Conservation (phyloP, 768 basidiomycete genomes). For the Fomitopsis serialis region DNA sequence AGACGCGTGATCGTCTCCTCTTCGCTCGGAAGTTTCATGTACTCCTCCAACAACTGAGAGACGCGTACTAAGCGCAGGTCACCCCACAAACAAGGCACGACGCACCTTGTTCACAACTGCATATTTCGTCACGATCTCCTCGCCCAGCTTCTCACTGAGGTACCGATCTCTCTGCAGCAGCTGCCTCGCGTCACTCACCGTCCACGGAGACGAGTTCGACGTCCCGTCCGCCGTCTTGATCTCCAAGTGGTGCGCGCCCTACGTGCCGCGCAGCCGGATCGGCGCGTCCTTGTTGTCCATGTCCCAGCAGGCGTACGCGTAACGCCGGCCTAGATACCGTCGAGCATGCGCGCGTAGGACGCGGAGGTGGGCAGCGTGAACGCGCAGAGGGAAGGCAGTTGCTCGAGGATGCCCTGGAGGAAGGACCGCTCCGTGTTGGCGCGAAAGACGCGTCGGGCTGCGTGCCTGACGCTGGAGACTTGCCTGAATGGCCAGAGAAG, state of each 20-base stretch:
- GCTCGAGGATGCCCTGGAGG: conserved; percentile 51
- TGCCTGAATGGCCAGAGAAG: conserved; percentile 51
- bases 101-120: conserved; percentile 36
- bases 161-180: conserved; percentile 31
- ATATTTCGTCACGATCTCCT: conserved; percentile 41
- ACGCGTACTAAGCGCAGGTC: neutral
- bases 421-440: conserved; percentile 49
- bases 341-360: conserved; percentile 60
- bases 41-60: neutral
- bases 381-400: conserved; percentile 52
- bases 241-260: conserved; percentile 56
- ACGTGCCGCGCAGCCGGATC: conserved; percentile 52
- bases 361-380: conserved; percentile 53
- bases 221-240: conserved; percentile 58
- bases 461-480: neutral
- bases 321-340: conserved; percentile 69
- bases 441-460: conserved; percentile 11
- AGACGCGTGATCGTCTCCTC: conserved; percentile 1
- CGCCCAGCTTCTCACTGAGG: conserved; percentile 38
- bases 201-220: conserved; percentile 49
- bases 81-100: neutral
- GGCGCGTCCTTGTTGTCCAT: conserved; percentile 64
- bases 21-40: neutral
- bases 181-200: conserved; percentile 41
- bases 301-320: conserved; percentile 67